Conservation (phyloP, 225 moss, liverwort and hornwort genomes). For the Antitrichia curtipendula region DNA sequence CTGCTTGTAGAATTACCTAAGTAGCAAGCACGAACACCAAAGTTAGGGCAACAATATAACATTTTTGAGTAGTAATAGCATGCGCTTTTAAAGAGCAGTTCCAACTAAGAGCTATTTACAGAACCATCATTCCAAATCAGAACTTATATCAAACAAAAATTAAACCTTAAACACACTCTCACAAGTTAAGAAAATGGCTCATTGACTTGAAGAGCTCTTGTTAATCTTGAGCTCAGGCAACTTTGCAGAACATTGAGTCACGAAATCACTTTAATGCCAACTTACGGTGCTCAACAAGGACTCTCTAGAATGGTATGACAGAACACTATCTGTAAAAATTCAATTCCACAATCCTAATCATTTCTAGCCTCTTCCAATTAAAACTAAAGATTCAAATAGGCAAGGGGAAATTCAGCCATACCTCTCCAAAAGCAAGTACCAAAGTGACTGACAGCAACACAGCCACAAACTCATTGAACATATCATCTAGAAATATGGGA, state of each 20-base stretch:
- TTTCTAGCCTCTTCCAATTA: not conserved
- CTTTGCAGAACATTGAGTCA: not conserved
- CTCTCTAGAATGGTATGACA: not conserved
- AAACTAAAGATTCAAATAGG: not conserved
- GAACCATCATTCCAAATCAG: not conserved
- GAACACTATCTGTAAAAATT: not conserved
- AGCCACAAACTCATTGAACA: conserved; percentile 45
- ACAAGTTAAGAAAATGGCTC: too few species aligned
- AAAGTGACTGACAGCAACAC: conserved; percentile 39
- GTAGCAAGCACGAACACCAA: not conserved
- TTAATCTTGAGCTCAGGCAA: not conserved
- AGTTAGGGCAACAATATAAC: not conserved
- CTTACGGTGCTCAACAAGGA: not conserved
- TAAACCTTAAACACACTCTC: not conserved
- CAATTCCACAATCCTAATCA: not conserved
- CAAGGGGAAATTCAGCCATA: not conserved
- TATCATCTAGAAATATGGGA: conserved; percentile 38
- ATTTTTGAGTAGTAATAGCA: not conserved
- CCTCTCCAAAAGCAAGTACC: conserved; percentile 48
- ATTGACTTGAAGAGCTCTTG: not conserved
- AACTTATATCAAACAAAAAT: not conserved
- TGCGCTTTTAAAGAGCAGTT: not conserved
- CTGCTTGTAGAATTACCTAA: conserved; percentile 90
- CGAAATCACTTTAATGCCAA: not conserved
- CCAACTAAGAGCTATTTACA: not conserved